Conservation (phyloP, 2,329 filamentous ascomycete species). For the Cladobotryum protrusum region DNA sequence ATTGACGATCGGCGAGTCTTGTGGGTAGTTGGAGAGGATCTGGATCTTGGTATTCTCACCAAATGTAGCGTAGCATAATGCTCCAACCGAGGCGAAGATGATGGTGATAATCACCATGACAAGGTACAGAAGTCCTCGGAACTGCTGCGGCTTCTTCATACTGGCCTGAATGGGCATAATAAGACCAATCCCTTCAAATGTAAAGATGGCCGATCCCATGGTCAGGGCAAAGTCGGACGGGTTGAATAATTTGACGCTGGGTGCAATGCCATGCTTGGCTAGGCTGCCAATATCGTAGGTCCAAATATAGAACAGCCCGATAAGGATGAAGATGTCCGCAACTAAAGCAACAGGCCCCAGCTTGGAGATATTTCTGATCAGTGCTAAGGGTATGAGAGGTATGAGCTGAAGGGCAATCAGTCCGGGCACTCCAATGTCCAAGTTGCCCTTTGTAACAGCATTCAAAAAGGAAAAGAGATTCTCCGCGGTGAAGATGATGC, state of each 20-base stretch:
- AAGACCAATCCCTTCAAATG: conserved; percentile 71
- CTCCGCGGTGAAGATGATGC: conserved; percentile 71
- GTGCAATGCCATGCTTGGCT: conserved; percentile 48
- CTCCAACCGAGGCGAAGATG: conserved; percentile 66
- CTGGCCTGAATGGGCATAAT: conserved; percentile 71
- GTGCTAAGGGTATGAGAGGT: conserved; percentile 58
- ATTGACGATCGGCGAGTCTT: conserved; percentile 65
- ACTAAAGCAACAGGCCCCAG: conserved; percentile 62
- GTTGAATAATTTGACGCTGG: conserved; percentile 63
- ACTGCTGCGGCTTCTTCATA: conserved; percentile 65
- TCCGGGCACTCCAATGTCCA: conserved; percentile 41
- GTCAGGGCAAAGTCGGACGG: conserved; percentile 62
- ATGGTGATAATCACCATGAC: conserved; percentile 70
- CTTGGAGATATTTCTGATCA: conserved; percentile 70
- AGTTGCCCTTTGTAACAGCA: conserved; percentile 48
- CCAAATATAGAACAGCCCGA: conserved; percentile 68
- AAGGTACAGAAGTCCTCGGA: conserved; percentile 56
- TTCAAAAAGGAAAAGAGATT: conserved; percentile 63
- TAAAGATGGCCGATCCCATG: conserved; percentile 69
- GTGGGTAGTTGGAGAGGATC: conserved; percentile 71
- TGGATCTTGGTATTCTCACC: conserved; percentile 63
- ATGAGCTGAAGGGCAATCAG: conserved; percentile 63
- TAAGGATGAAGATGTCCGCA: conserved; percentile 65
- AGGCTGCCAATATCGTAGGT: conserved; percentile 59
- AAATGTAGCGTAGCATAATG: conserved; percentile 69